phyloP scores from a whole-genome alignment of 345 rosid species.

The Linum usitatissimum region DNA sequence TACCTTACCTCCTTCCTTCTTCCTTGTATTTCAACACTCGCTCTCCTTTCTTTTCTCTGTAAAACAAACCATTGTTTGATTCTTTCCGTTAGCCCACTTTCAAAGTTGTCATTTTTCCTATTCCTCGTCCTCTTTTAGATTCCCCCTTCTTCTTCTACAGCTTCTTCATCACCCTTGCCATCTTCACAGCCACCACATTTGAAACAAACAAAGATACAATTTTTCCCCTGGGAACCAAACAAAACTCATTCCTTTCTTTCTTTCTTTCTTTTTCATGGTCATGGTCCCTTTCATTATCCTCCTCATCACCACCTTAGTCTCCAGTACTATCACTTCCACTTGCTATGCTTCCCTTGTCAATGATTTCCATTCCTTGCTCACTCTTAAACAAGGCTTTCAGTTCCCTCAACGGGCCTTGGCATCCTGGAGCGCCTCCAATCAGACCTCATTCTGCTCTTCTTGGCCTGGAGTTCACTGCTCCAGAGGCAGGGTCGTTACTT shows the following conservation, averaged over 20 bases:
- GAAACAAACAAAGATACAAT: neutral
- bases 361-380: constrained; percentile 36
- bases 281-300: constrained; percentile 47
- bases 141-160: constrained; percentile 25
- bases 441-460: constrained; percentile 46
- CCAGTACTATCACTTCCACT: constrained; percentile 21
- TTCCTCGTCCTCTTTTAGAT: constrained; percentile 14
- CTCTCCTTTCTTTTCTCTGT: constrained; percentile 4
- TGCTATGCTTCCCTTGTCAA: constrained; percentile 26
- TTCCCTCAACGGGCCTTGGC: constrained; percentile 34
- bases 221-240: neutral
- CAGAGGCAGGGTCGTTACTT: constrained; percentile 24
- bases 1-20: constrained; percentile 28
- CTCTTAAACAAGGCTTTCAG: constrained; percentile 41
- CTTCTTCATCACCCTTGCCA: constrained; percentile 10
- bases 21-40: constrained; percentile 47
- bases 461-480: constrained; percentile 42
- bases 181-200: no score
- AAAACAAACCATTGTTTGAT: constrained; percentile 29
- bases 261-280: constrained; percentile 13
- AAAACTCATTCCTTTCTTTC: neutral
- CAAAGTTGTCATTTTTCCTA: constrained; percentile 31
- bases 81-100: constrained; percentile 21
- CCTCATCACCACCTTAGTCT: constrained; percentile 16
- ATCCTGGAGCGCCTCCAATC: constrained; percentile 42